Evolutionary conservation across 1,139 yeast species (phyloP).

Genomic region (Yamadazyma epiphylla): DNA sequence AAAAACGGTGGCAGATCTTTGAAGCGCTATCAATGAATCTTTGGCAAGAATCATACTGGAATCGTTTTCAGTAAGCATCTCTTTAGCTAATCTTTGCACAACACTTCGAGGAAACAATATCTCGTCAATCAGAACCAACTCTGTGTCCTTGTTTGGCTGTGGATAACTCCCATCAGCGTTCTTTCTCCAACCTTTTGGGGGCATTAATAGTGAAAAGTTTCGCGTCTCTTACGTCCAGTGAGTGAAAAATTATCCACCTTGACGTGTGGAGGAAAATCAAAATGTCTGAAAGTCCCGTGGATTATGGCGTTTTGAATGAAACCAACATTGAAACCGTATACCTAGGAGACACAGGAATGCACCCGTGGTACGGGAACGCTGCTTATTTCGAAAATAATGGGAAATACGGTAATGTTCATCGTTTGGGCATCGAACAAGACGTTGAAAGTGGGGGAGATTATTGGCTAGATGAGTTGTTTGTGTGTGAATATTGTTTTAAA

Average conservation of each 20-base stretch:
- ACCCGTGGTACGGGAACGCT: constrained; percentile 84
- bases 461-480: constrained; percentile 62
- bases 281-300: constrained; percentile 9
- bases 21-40: constrained; percentile 64
- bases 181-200: constrained; percentile 82
- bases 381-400: constrained; percentile 57
- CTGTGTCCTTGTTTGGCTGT: constrained; percentile 50
- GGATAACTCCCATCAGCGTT: constrained; percentile 66
- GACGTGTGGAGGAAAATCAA: too few relatives aligned
- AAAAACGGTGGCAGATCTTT: constrained; percentile 69
- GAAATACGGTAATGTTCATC: neutral
- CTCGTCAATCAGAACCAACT: constrained; percentile 62
- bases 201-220: constrained; percentile 39
- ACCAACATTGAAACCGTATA: constrained; percentile 64
- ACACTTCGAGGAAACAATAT: constrained; percentile 65
- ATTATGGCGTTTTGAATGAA: constrained; percentile 56
- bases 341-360: constrained; percentile 61
- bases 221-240: constrained; percentile 5
- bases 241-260: neutral
- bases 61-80: constrained; percentile 24
- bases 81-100: constrained; percentile 55
- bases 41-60: constrained; percentile 48
- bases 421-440: constrained; percentile 1
- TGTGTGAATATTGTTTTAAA: constrained; percentile 83
- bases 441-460: constrained; percentile 10